These are phyloP conservation scores for Aureoboletus auriporus DNA, from an alignment of 768 basidiomycete species.

Conservation along the genomic window DNA sequence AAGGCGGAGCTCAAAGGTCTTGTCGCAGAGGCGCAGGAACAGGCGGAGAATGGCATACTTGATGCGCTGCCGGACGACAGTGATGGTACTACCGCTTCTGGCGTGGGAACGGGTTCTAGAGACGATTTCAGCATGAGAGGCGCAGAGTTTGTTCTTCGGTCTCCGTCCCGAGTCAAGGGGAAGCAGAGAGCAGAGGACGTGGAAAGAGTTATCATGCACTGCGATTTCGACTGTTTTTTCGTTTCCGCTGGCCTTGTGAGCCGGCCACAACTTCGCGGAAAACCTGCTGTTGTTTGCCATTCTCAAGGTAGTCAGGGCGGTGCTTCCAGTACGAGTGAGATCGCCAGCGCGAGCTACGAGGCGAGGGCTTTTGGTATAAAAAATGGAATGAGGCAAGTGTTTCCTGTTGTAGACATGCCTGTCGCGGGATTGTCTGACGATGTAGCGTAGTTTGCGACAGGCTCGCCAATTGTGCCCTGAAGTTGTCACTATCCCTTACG, in stretches of 20 bases:
- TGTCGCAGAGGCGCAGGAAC: conserved; percentile 75
- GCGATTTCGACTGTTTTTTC: conserved; percentile 97
- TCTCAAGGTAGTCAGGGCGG: conserved; percentile 77
- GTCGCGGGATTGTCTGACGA: not conserved
- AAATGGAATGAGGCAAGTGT: conserved; percentile 88
- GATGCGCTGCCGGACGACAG: conserved; percentile 4
- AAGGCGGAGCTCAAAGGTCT: conserved; percentile 84
- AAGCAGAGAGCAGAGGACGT: conserved; percentile 48
- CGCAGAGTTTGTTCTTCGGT: conserved; percentile 44
- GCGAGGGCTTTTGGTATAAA: conserved; percentile 83
- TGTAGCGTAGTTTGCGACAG: conserved; percentile 60
- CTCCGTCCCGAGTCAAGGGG: conserved; percentile 46
- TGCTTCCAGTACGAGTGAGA: conserved; percentile 82
- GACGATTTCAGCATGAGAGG: conserved; percentile 49
- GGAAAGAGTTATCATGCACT: conserved; percentile 80
- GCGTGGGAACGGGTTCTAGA: not conserved
- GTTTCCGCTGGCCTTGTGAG: conserved; percentile 84
- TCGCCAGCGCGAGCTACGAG: conserved; percentile 93
- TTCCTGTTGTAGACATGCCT: not conserved
- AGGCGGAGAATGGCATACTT: conserved; percentile 43
- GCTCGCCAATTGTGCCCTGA: conserved; percentile 72
- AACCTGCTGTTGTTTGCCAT: conserved; percentile 94
- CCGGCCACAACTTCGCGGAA: conserved; percentile 78
- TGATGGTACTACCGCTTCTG: not conserved
- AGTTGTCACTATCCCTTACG: conserved; percentile 82